Evolutionary conservation across 176 grass and related monocot genomes (phyloP), one percentile per base, ranked within the genome.

Genomic region (Thalia dealbata): DNA sequence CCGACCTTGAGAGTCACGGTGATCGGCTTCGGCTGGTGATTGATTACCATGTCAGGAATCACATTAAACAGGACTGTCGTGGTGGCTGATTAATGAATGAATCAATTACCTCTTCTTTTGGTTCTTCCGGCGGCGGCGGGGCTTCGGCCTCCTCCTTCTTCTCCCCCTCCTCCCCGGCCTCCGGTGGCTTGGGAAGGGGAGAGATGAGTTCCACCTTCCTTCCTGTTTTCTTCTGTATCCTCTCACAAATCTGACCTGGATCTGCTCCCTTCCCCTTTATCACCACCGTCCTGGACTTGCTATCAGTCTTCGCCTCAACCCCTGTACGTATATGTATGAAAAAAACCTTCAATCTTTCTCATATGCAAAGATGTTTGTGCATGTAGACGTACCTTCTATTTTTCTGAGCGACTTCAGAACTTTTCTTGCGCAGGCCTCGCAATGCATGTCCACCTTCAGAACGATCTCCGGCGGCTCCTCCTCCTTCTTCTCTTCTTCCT

Each of bases 391-490:
- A 85, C 89, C 85, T 88, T 88, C 80, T 48, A 86, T 83, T 79
- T 41, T 70, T 35, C 78, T 67, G 38, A 91, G 80, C 10, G 85
- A 88, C 24, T 56, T 82, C 61, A 71, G 56, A 14, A 88, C 89
- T 74, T 91, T 88, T 87, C 63, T 87, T 21, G 89, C 89, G 42
- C 89, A 91, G 64, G 76, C 89, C 51, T 85, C 82, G 25, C 85
- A 88, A 73, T 91, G 85, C 85, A 91, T 91, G 48, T 91, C 85
- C n/a, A 91, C 89, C 78, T 83, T 88, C 13, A 91, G 77, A 61
- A 91, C 74, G 41, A 91, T 83, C 30, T 91, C 85, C 27, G 59
- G 79, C 10, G 89, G 74, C 43, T 77, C 82, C 22, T 76, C 75
- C 52, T 51, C 69, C 46, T 87, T 69, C 72, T 72, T 46, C 48